Base-by-base conservation (phyloP, 208 protist species). In the Endotrypanum monterogeii region DNA sequence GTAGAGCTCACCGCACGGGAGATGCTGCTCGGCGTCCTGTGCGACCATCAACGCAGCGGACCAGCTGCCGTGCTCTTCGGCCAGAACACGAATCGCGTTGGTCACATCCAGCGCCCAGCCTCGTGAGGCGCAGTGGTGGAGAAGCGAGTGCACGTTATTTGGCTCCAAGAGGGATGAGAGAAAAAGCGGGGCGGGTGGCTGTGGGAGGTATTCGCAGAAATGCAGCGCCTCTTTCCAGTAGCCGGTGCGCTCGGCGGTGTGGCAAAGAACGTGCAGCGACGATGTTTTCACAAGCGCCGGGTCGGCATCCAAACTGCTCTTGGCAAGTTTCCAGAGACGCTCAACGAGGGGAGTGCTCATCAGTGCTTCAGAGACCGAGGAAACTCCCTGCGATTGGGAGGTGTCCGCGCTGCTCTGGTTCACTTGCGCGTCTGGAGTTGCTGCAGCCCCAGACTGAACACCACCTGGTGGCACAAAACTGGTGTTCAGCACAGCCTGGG, bases 181-280 rank as follows among this genome's bases (percentile, higher is more conserved):
- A 65, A 96, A 96, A 56, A 90, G 71, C 30, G 91, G 86, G 4
- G 89, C 83, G 4, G 91, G 91, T 18, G 86, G 65, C n/a, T 79
- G 72, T 11, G 67, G 46, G 35, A 94, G 79, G 51, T 82, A 71
- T 50, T 71, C 68, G 50, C 81, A 71, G 58, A 94, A 92, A n/a
- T 84, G 67, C 67, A 96, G 71, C 54, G 91, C 91, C 46, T 83
- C 86, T 44, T 83, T 39, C 89, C 91, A 96, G 41, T 89, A 83
- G 62, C 88, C 85, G n/a, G 79, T 63, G n/a, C 87, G 83, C 65
- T 93, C 89, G n/a, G 91, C 84, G 14, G 83, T 82, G 78, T 96
- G 84, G 77, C 89, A 93, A 65, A 96, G 76, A 55, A 96, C 83
- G 55, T 83, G 77, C 28, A 96, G 70, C 57, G 91, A 93, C 3